Conservation (phyloP, 306 rosid genomes). For the Dalbergia oliveri region DNA sequence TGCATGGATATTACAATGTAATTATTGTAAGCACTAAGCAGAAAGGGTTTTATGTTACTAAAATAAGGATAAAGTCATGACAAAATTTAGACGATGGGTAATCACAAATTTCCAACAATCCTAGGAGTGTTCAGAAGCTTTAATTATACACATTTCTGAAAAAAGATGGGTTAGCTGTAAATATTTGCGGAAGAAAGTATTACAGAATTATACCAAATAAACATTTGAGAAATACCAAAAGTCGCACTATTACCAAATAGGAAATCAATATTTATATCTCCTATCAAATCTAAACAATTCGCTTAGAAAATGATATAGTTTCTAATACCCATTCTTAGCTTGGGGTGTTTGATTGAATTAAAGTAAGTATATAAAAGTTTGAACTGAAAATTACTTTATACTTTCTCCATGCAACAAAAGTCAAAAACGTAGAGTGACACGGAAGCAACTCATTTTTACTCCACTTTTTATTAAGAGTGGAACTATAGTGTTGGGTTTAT, state of each 20-base stretch:
- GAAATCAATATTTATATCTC: neutral
- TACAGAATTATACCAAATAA: neutral
- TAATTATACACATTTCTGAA: neutral
- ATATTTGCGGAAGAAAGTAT: neutral
- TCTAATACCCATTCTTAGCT: neutral
- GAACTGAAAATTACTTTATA: neutral
- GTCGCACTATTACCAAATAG: neutral
- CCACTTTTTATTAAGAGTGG: too few relatives aligned
- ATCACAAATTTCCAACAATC: neutral
- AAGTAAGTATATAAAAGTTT: neutral
- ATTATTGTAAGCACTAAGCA: neutral
- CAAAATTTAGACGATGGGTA: neutral
- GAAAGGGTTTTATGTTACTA: neutral
- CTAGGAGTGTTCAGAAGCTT: neutral
- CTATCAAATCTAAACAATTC: neutral
- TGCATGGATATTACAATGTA: neutral
- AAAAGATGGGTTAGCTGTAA: neutral
- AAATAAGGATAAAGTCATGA: neutral
- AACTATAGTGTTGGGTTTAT: too few relatives aligned
- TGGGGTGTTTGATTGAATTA: neutral
- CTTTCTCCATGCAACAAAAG: neutral
- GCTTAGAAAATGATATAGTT: neutral
- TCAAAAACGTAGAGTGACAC: too few relatives aligned
- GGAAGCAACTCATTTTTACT: too few relatives aligned
- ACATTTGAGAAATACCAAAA: neutral